Percentiles rank a stretch among this genome's conserved stretches.
Conservation (phyloP, 495 filamentous ascomycete species). For the Cercophora samala region DNA sequence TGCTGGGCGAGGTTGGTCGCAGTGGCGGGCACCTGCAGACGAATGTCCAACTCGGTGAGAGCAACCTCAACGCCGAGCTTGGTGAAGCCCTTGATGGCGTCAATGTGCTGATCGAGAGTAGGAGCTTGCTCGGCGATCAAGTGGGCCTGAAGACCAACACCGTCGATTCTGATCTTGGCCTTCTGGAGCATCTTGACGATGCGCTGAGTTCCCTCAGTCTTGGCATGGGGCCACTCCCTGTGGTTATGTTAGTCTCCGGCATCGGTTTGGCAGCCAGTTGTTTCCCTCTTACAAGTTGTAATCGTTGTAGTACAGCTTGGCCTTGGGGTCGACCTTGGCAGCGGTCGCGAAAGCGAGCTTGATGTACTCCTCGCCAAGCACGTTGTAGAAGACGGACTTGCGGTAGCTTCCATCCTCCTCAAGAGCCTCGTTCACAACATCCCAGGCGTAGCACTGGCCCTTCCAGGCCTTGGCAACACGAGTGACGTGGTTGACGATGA, state of each 20-base stretch:
- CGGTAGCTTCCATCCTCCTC: constrained; percentile 65
- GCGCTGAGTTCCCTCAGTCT: constrained; percentile 44
- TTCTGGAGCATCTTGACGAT: constrained; percentile 55
- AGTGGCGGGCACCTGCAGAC: constrained; percentile 46
- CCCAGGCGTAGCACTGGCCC: constrained; percentile 55
- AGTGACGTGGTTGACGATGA: constrained; percentile 55
- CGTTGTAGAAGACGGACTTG: constrained; percentile 52
- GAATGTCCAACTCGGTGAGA: constrained; percentile 61
- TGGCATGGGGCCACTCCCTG: constrained; percentile 42
- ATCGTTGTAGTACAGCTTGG: constrained; percentile 68
- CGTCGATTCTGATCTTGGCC: constrained; percentile 57
- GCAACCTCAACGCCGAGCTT: constrained; percentile 58
- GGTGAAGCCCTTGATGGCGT: constrained; percentile 47
- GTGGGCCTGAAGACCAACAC: constrained; percentile 63
- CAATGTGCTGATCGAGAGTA: constrained; percentile 45
- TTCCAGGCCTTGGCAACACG: constrained; percentile 53
- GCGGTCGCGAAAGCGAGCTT: constrained; percentile 54
- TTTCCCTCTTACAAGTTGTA: constrained; percentile 51
- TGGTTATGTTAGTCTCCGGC: no score
- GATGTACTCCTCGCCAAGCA: constrained; percentile 57
- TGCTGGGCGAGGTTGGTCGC: constrained; percentile 51
- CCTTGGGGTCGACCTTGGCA: constrained; percentile 51
- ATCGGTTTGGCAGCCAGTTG: no score
- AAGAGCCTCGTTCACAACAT: constrained; percentile 70
- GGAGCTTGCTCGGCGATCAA: constrained; percentile 55